Conservation (phyloP, 169 alveolate species). For the Plasmodium berghei region DNA sequence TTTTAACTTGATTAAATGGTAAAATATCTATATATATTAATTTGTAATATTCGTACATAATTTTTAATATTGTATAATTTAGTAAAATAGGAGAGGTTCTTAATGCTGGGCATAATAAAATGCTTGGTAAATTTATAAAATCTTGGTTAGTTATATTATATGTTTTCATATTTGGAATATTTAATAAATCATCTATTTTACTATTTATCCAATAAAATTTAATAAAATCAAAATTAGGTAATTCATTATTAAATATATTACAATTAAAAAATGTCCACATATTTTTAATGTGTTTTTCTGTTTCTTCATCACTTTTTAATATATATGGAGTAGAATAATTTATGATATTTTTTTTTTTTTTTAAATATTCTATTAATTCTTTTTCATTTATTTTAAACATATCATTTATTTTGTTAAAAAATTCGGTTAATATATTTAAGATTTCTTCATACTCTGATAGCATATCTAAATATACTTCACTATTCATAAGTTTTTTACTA, state of each 20-base stretch:
- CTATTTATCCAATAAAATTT: conserved; percentile 47
- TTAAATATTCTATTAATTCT: conserved; percentile 27
- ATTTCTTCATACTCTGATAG: conserved; percentile 65
- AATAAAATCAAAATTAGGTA: conserved; percentile 51
- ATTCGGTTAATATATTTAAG: conserved; percentile 32
- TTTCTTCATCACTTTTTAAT: conserved; percentile 48
- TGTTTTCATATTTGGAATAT: conserved; percentile 63
- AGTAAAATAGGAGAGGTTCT: conserved; percentile 47
- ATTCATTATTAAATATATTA: conserved; percentile 49
- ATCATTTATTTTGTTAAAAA: conserved; percentile 38
- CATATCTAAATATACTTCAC: conserved; percentile 38
- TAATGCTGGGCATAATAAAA: conserved; percentile 20
- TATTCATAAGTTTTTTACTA: conserved; percentile 7
- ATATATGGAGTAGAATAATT: conserved; percentile 65
- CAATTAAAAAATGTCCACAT: conserved; percentile 70
- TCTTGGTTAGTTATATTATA: conserved; percentile 49
- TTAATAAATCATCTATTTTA: conserved; percentile 24
- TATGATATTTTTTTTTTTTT: conserved; percentile 15
- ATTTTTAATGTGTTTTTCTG: conserved; percentile 64
- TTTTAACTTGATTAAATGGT: conserved; percentile 58
- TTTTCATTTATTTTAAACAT: conserved; percentile 42
- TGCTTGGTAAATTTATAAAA: conserved; percentile 50
- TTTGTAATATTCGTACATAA: conserved; percentile 66
- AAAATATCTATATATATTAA: conserved; percentile 33
- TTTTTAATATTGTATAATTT: conserved; percentile 60